A percentile compares a stretch with the other conserved stretches of the same genome.
These are phyloP conservation scores for Nemania abortiva DNA, from an alignment of 2,329 filamentous ascomycete genomes.

Conservation along the genomic window DNA sequence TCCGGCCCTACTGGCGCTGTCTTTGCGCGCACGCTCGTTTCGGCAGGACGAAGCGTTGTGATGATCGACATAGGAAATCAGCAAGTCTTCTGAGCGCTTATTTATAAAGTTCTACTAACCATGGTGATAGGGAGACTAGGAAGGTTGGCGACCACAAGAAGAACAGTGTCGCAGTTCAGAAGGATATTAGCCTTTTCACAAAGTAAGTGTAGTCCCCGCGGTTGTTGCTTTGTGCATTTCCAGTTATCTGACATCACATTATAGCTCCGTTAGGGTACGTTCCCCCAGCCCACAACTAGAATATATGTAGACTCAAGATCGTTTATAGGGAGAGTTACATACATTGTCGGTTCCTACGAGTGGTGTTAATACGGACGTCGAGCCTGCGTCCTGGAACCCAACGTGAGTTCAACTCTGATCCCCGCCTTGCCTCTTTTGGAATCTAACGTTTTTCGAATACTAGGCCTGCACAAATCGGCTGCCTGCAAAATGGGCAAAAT, in stretches of 20 bases:
- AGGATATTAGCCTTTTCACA: slow-evolving; percentile 42
- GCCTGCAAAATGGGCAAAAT: slow-evolving; percentile 20
- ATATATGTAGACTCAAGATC: neutral
- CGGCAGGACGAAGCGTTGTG: slow-evolving; percentile 36
- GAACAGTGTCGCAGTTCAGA: slow-evolving; percentile 42
- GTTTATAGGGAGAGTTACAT: neutral
- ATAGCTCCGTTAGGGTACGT: slow-evolving; percentile 2
- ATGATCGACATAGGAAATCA: slow-evolving; percentile 47
- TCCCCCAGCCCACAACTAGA: neutral
- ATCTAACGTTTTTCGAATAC: neutral
- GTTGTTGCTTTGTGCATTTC: neutral
- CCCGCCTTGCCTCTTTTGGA: neutral
- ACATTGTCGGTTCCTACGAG: neutral
- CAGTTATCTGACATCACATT: neutral
- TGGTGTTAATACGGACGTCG: neutral
- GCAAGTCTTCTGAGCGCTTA: slow-evolving; percentile 30
- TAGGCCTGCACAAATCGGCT: neutral
- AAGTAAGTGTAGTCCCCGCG: slow-evolving; percentile 35
- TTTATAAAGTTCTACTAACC: neutral
- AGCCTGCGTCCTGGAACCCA: slow-evolving; percentile 3
- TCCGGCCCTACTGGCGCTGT: slow-evolving; percentile 46
- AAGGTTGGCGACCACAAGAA: slow-evolving; percentile 44
- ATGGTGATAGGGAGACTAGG: slow-evolving; percentile 19
- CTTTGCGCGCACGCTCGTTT: slow-evolving; percentile 39
- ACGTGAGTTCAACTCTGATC: slow-evolving; percentile 1